Conservation (phyloP, 192 early-diverging fungal genomes). For the Radiomyces spectabilis region DNA sequence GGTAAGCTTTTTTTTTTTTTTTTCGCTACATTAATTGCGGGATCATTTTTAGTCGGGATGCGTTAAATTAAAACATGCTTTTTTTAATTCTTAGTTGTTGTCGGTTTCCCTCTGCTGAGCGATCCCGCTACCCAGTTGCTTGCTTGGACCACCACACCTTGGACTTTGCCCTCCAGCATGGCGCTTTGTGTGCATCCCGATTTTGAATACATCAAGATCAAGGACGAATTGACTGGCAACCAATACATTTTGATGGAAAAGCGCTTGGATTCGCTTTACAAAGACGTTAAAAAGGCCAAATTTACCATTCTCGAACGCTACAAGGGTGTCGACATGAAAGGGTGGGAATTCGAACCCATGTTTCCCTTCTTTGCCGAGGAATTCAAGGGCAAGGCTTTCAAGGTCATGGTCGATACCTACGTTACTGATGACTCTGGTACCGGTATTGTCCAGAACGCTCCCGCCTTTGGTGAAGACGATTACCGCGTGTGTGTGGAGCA, state of each 20-base stretch:
- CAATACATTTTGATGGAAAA: slow-evolving; percentile 83
- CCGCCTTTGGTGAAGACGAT: slow-evolving; percentile 99
- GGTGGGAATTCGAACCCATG: slow-evolving; percentile 84
- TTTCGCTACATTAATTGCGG: background rate
- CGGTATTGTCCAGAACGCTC: slow-evolving; percentile 96
- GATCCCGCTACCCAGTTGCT: slow-evolving; percentile 77
- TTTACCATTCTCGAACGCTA: slow-evolving; percentile 74
- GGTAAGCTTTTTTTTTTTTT: slow-evolving; percentile 36
- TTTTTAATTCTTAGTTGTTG: slow-evolving; percentile 50
- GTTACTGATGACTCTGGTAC: slow-evolving; percentile 93
- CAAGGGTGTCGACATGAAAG: slow-evolving; percentile 73
- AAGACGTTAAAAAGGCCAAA: slow-evolving; percentile 92
- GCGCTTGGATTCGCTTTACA: slow-evolving; percentile 84
- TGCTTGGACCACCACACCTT: slow-evolving; percentile 99
- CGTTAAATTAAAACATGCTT: no score
- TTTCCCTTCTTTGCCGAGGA: slow-evolving; percentile 75
- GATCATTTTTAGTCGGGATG: no score
- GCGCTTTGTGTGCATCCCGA: slow-evolving; percentile 90
- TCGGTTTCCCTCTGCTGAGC: slow-evolving; percentile 85
- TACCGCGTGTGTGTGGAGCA: slow-evolving; percentile 84
- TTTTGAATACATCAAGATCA: slow-evolving; percentile 95
- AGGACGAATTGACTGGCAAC: slow-evolving; percentile 72
- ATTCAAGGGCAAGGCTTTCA: slow-evolving; percentile 76
- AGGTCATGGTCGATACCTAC: slow-evolving; percentile 83
- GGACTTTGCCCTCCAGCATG: slow-evolving; percentile 95